Conservation (phyloP, 768 basidiomycete species). For the Suillus americanus region DNA sequence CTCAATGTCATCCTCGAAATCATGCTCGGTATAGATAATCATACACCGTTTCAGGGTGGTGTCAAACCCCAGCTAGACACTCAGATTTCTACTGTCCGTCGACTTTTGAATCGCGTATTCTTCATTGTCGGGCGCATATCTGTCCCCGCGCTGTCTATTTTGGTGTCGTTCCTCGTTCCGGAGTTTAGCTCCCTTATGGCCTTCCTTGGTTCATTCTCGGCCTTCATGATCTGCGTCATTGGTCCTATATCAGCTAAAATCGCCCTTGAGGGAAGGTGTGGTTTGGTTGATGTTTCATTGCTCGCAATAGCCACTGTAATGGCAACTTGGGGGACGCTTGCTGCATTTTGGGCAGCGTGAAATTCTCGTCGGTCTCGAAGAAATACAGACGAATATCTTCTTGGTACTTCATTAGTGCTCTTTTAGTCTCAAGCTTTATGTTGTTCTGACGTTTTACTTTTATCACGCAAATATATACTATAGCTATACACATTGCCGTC, state of each 20-base stretch:
- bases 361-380: background rate
- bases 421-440: background rate
- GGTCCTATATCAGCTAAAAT: conserved; percentile 76
- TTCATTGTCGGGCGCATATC: conserved; percentile 54
- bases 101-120: conserved; percentile 37
- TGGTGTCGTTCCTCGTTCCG: conserved; percentile 73
- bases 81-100: conserved; percentile 10
- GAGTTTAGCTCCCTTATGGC: conserved; percentile 85
- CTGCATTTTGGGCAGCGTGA: conserved; percentile 51
- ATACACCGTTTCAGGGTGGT: conserved; percentile 10
- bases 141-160: conserved; percentile 59
- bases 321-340: conserved; percentile 77
- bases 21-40: conserved; percentile 64
- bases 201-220: conserved; percentile 87
- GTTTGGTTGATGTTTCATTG: conserved; percentile 52
- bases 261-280: conserved; percentile 49
- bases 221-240: conserved; percentile 73
- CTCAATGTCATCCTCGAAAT: conserved; percentile 83
- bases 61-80: conserved; percentile 28
- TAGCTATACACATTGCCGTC: background rate
- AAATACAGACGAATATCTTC: background rate
- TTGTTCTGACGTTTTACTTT: background rate
- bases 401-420: too few species aligned
- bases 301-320: conserved; percentile 55
- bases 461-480: background rate